These are phyloP conservation scores for Protomyces inouyei DNA, from an alignment of 1,139 yeast species.

Conservation along the genomic window DNA sequence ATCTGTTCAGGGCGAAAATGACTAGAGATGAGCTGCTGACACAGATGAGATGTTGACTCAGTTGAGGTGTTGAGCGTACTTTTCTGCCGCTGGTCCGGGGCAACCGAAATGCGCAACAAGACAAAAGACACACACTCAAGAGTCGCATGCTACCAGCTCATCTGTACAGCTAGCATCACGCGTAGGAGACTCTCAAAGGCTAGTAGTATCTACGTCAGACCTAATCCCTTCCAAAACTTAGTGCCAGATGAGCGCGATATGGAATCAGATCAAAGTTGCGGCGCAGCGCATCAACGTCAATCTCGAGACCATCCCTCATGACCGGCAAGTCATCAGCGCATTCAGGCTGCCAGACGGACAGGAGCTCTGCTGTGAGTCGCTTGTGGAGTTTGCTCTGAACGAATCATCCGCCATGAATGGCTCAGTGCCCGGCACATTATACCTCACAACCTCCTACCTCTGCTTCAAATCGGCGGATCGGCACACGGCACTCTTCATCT, in stretches of 20 bases:
- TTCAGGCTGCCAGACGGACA: slow-evolving; percentile 21
- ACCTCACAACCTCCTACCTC: slow-evolving; percentile 46
- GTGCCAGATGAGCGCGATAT: slow-evolving; percentile 19
- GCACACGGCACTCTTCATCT: slow-evolving; percentile 59
- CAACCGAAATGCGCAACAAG: too few species aligned
- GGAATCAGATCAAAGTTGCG: slow-evolving; percentile 15
- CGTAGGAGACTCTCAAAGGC: not conserved
- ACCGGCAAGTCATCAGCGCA: slow-evolving; percentile 12
- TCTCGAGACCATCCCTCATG: slow-evolving; percentile 6
- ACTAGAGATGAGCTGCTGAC: too few species aligned
- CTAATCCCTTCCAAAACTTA: not conserved
- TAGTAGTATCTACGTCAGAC: not conserved
- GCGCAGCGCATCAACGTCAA: not conserved
- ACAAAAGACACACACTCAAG: too few species aligned
- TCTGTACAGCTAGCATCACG: not conserved
- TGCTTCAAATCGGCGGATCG: slow-evolving; percentile 70
- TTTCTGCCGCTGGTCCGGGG: too few species aligned
- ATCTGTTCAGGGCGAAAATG: too few species aligned
- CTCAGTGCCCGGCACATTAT: slow-evolving; percentile 6
- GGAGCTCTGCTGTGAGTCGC: slow-evolving; percentile 7
- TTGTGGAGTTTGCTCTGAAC: slow-evolving; percentile 2
- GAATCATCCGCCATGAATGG: slow-evolving; percentile 1
- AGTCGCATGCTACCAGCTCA: not conserved
- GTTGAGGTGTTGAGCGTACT: too few species aligned
- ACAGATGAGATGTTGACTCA: too few species aligned